Conservation (phyloP, 192 early-diverging fungal genomes). For the Entrophospora sp. region DNA sequence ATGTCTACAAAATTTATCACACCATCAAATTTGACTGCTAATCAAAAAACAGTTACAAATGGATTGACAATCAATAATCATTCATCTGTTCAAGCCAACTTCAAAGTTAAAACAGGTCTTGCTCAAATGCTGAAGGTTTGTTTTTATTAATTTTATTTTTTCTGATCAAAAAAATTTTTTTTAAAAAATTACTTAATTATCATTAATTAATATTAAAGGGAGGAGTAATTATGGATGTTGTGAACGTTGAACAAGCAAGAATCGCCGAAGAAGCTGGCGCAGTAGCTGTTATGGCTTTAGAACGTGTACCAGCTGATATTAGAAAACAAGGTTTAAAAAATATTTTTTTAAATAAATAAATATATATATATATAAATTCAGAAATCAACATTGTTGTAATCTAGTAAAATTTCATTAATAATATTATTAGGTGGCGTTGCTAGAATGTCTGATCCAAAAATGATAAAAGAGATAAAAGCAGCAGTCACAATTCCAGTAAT, state of each 20-base stretch:
- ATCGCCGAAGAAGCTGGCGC: conserved; percentile 98
- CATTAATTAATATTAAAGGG: conserved; percentile 46
- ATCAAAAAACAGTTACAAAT: too few relatives aligned
- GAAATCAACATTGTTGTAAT: too few relatives aligned
- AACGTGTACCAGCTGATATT: conserved; percentile 98
- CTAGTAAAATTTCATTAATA: too few relatives aligned
- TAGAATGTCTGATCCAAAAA: conserved; percentile 96
- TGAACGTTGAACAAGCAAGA: conserved; percentile 93
- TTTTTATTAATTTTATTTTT: not conserved
- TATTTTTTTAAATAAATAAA: too few relatives aligned
- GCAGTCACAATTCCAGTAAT: conserved; percentile 98
- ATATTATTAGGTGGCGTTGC: conserved; percentile 68
- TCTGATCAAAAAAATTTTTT: not conserved
- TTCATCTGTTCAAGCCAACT: too few relatives aligned
- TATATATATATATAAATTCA: too few relatives aligned
- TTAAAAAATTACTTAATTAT: not conserved
- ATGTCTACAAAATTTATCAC: too few relatives aligned
- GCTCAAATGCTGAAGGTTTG: too few relatives aligned
- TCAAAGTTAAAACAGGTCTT: too few relatives aligned
- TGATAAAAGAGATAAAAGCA: conserved; percentile 93
- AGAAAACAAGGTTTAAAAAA: conserved; percentile 69
- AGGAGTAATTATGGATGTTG: conserved; percentile 99
- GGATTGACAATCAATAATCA: too few relatives aligned
- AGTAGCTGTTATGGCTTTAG: conserved; percentile 94
- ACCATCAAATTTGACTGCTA: too few relatives aligned